Evolutionary conservation across 495 filamentous ascomycete genomes (phyloP), one percentile per base, ranked within the genome.

Genomic region (Parathielavia appendiculata): DNA sequence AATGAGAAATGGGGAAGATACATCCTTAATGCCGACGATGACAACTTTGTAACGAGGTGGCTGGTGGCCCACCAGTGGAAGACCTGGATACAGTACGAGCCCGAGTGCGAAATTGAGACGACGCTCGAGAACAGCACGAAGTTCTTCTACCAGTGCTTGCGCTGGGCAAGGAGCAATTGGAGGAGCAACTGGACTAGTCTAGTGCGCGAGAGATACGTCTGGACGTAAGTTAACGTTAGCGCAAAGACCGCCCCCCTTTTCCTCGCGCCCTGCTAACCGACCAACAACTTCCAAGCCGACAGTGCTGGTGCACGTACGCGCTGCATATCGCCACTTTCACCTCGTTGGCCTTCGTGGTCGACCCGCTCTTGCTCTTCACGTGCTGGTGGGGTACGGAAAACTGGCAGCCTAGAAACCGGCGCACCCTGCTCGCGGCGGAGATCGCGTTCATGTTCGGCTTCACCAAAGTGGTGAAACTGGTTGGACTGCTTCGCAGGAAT

Each of bases 31-130:
- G 86, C 86, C 7, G 89, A 91, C 63, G 89, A 92, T 65, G 89
- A 92, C 74, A 92, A 91, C 69, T 91, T 86, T 67, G 85, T 91
- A 45, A 91, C 89, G 5, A 81, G 88, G 23, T 92, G 87, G 84
- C 79, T 91, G 68, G 85, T 89, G 49, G 83, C 82, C 22, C 83
- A 90, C 67, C 78, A 81, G 46, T 90, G 87, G 85, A 83, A 86
- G 66, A 90, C 87, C 14, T 84, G 78, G 71, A 87, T 90, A 64
- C 88, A 92, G 71, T 87, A 88, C 68, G 81, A 88, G 63, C 77
- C 77, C 34, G 82, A 89, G 60, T 85, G 85, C 26, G 83, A 89
- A 68, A 81, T 92, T 47, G 77, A 86, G 69, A 92, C 89, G 10
- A 90, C 85, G 4, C 72, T 90, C 52, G 87, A 92, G 69, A 83